Evolutionary conservation across 2,329 filamentous ascomycete genomes (phyloP).

Genomic region (Trichoderma harzianum): DNA sequence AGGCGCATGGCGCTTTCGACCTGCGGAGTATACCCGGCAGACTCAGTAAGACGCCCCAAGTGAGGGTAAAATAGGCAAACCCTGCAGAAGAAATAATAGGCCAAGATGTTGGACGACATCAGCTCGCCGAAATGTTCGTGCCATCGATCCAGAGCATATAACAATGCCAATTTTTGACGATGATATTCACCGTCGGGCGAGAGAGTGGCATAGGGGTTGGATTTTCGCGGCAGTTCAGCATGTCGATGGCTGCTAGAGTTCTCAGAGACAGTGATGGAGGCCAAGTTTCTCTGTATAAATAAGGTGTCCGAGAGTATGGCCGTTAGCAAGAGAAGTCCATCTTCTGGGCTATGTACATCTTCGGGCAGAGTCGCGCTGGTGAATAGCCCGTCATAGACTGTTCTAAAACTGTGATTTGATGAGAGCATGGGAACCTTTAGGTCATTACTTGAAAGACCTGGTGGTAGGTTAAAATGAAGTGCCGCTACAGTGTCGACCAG

Average conservation of each 20-base stretch:
- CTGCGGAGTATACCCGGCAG: not conserved
- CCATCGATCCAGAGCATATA: not conserved
- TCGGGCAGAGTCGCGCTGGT: not conserved
- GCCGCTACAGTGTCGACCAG: not conserved
- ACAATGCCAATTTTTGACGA: not conserved
- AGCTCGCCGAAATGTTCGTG: not conserved
- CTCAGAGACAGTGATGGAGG: not conserved
- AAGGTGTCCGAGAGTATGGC: not conserved
- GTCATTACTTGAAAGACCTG: not conserved
- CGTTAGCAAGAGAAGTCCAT: not conserved
- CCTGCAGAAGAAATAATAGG: not conserved
- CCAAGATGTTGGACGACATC: not conserved
- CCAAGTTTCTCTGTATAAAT: not conserved
- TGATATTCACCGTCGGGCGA: not conserved
- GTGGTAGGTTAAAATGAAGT: not conserved
- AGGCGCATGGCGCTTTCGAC: no score
- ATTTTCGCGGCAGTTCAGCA: not conserved
- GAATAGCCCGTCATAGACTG: not conserved
- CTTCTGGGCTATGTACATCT: not conserved
- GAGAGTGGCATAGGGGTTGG: not conserved
- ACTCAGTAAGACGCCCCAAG: not conserved
- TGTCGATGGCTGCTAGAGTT: no score
- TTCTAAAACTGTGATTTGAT: not conserved
- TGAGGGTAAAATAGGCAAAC: not conserved
- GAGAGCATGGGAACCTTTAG: not conserved